Evolutionary conservation across 345 rosid genomes (phyloP).

Genomic region (Hypericum androsaemum): DNA sequence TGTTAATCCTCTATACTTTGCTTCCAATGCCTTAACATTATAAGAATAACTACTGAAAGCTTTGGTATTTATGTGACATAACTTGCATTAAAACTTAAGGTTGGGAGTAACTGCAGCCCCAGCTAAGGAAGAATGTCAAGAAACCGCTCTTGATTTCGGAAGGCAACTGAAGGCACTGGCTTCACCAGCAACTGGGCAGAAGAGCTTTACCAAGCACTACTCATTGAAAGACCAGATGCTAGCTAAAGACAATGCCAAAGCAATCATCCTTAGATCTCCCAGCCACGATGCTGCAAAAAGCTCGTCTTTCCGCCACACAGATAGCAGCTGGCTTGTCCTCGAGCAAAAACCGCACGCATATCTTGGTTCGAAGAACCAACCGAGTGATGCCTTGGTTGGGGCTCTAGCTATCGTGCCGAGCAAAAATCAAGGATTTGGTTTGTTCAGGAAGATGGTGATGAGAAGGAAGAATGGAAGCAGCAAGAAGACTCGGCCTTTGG

Average conservation of each 20-base stretch:
- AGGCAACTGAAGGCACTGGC: conserved; percentile 71
- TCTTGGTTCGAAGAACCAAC: conserved; percentile 21
- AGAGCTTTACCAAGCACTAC: conserved; percentile 28
- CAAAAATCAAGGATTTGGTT: conserved; percentile 58
- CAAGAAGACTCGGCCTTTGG: conserved; percentile 33
- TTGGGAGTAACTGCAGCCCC: conserved; percentile 61
- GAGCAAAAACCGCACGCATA: conserved; percentile 22
- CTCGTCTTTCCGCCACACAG: conserved; percentile 10
- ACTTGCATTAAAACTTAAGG: conserved; percentile 30
- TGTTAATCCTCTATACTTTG: conserved; percentile 12
- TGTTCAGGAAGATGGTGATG: conserved; percentile 52
- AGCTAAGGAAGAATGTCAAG: conserved; percentile 85
- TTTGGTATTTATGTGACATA: conserved; percentile 7
- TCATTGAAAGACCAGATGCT: conserved; percentile 56
- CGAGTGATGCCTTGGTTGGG: conserved; percentile 12
- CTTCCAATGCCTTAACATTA: too few relatives aligned
- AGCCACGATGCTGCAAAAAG: conserved; percentile 10
- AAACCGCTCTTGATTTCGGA: conserved; percentile 60
- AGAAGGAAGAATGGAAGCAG: conserved; percentile 53
- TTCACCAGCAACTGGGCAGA: conserved; percentile 24
- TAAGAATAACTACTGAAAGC: too few relatives aligned
- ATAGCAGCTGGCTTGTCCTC: conserved; percentile 9
- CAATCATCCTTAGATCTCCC: conserved; percentile 26
- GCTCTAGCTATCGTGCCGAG: conserved; percentile 33
- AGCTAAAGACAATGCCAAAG: conserved; percentile 43